Evolutionary conservation across 305 asterid species (phyloP).

Genomic region (Solanum aculeatissimum): DNA sequence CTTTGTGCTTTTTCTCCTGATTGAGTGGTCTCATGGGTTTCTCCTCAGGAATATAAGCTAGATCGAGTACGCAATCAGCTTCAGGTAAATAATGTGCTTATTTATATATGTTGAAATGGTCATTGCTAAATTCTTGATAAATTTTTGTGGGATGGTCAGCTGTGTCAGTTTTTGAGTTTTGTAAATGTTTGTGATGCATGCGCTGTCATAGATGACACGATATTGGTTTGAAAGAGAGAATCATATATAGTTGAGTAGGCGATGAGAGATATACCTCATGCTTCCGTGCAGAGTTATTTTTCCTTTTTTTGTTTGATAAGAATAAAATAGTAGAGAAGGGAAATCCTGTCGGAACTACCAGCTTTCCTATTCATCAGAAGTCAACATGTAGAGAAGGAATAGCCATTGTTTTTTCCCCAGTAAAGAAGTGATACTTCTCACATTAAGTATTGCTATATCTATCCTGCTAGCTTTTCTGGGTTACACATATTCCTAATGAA

Average conservation of each 20-base stretch:
- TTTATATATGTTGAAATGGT: background rate
- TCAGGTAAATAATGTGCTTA: slow-evolving; percentile 44
- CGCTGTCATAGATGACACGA: background rate
- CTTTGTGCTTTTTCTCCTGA: slow-evolving; percentile 4
- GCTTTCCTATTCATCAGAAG: background rate
- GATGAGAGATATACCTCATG: background rate
- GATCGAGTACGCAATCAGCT: slow-evolving; percentile 71
- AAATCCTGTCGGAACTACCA: background rate
- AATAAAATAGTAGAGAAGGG: background rate
- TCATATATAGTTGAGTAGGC: background rate
- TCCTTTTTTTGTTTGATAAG: background rate
- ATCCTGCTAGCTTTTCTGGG: background rate
- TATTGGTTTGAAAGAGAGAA: background rate
- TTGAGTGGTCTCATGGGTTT: slow-evolving; percentile 5
- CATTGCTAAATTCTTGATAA: background rate
- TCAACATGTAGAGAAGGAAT: background rate
- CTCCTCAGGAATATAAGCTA: slow-evolving; percentile 62
- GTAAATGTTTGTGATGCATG: background rate
- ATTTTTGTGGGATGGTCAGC: background rate
- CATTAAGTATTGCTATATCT: background rate
- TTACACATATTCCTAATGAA: background rate
- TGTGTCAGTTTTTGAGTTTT: background rate
- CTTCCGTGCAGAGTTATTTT: background rate
- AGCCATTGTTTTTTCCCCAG: background rate
- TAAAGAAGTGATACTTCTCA: background rate